A percentile compares a stretch with the other conserved stretches of the same genome.
Conservation (phyloP, 495 filamentous ascomycete genomes). For the Astrothelium subdiscretum region DNA sequence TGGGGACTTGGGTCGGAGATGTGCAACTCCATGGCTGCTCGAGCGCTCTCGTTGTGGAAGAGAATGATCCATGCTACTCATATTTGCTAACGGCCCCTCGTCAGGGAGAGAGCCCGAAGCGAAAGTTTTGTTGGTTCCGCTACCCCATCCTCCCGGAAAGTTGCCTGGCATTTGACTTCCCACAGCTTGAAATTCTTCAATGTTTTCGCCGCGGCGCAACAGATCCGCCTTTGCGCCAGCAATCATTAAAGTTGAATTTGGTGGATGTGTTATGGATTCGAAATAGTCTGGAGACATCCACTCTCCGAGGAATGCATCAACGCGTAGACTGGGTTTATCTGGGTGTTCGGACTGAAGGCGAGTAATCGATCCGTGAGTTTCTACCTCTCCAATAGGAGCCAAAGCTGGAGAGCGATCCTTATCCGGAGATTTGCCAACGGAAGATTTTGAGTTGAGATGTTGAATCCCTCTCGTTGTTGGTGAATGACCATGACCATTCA, state of each 20-base stretch:
- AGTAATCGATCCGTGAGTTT: background rate
- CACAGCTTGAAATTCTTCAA: constrained; percentile 30
- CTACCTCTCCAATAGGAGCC: background rate
- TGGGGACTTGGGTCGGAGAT: background rate
- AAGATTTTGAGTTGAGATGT: background rate
- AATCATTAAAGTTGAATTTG: constrained; percentile 73
- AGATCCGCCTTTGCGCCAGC: constrained; percentile 76
- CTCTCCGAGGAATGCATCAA: constrained; percentile 90
- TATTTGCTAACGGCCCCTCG: constrained; percentile 17
- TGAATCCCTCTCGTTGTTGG: background rate
- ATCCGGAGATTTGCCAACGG: background rate
- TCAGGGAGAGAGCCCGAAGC: constrained; percentile 12
- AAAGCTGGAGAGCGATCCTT: background rate
- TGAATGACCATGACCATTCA: background rate
- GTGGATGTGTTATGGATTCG: constrained; percentile 81
- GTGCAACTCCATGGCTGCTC: constrained; percentile 25
- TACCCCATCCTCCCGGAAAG: constrained; percentile 54
- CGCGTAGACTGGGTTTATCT: constrained; percentile 52
- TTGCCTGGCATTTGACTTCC: constrained; percentile 30
- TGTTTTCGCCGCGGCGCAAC: constrained; percentile 55
- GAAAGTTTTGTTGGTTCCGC: constrained; percentile 10
- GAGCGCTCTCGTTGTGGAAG: constrained; percentile 34
- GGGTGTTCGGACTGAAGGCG: constrained; percentile 6
- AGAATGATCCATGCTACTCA: constrained; percentile 21
- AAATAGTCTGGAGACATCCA: constrained; percentile 93